Percentiles rank a stretch among this genome's conserved stretches.
These are phyloP conservation scores for Cercospora nicotianae DNA, from an alignment of 2,329 filamentous ascomycete genomes.

Conservation along the genomic window DNA sequence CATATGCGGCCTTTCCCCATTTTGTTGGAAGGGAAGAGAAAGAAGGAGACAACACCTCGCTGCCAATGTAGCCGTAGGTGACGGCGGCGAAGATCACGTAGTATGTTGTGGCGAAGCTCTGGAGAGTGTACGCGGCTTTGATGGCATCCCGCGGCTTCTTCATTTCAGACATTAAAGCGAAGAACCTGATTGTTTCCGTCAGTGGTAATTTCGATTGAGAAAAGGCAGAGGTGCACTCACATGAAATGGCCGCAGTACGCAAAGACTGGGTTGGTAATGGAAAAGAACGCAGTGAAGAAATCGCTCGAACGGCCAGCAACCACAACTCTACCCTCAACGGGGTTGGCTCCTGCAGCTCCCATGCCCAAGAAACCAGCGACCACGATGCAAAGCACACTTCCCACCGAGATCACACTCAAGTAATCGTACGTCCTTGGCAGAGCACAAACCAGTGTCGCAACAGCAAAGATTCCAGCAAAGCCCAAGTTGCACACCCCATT, in stretches of 20 bases:
- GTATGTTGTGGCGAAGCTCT: conserved; percentile 52
- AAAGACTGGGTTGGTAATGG: conserved; percentile 55
- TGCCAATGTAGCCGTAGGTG: conserved; percentile 54
- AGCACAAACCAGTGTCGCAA: conserved; percentile 48
- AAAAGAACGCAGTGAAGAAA: conserved; percentile 50
- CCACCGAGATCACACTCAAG: conserved; percentile 50
- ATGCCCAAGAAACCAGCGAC: conserved; percentile 54
- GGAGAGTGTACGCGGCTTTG: conserved; percentile 54
- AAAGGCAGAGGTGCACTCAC: conserved; percentile 53
- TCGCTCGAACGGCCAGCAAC: conserved; percentile 41
- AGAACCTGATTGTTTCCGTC: background rate
- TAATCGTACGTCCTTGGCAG: conserved; percentile 53
- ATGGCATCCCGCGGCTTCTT: conserved; percentile 50
- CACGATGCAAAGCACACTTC: conserved; percentile 50
- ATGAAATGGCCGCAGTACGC: conserved; percentile 56
- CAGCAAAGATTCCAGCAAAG: conserved; percentile 49
- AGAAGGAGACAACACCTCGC: conserved; percentile 48
- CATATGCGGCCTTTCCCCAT: conserved; percentile 54
- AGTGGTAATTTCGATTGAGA: conserved; percentile 28
- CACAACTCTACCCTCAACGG: conserved; percentile 42
- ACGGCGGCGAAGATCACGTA: conserved; percentile 55
- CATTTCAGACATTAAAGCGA: conserved; percentile 44
- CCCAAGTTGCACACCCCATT: conserved; percentile 52
- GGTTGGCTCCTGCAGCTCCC: conserved; percentile 44
- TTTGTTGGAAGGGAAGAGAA: conserved; percentile 48